Evolutionary conservation across 169 alveolate genomes (phyloP).

Genomic region (Prorocentrum cordatum): DNA sequence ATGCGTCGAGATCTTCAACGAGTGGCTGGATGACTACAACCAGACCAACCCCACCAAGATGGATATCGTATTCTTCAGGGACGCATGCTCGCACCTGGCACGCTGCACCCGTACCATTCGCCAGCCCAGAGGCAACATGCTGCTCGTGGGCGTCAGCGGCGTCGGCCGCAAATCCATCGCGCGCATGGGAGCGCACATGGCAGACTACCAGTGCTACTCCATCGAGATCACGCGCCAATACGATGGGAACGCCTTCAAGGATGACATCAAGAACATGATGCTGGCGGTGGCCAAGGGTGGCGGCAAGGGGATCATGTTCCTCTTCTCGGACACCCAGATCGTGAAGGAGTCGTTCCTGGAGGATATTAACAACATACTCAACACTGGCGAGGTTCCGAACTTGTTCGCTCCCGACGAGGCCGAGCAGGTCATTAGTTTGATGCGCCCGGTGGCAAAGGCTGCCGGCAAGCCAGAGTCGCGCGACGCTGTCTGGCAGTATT

Average conservation of each 20-base stretch:
- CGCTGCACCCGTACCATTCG: slow-evolving; percentile 84
- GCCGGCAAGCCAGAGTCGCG: slow-evolving; percentile 81
- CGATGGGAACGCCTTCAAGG: slow-evolving; percentile 80
- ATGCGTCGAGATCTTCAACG: slow-evolving; percentile 74
- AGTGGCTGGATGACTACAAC: slow-evolving; percentile 84
- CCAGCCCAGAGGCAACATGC: slow-evolving; percentile 86
- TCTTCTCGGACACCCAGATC: slow-evolving; percentile 87
- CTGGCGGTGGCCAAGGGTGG: slow-evolving; percentile 78
- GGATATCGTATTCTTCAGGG: slow-evolving; percentile 89
- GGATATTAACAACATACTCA: slow-evolving; percentile 86
- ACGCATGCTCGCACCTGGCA: slow-evolving; percentile 87
- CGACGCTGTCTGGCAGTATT: slow-evolving; percentile 75
- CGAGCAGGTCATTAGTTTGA: slow-evolving; percentile 74
- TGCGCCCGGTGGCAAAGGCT: slow-evolving; percentile 84
- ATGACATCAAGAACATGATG: slow-evolving; percentile 82
- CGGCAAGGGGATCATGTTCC: slow-evolving; percentile 79
- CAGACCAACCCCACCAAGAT: slow-evolving; percentile 83
- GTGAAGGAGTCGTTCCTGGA: slow-evolving; percentile 86
- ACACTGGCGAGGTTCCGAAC: slow-evolving; percentile 92
- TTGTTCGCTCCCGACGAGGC: slow-evolving; percentile 83
- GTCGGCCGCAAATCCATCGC: slow-evolving; percentile 90
- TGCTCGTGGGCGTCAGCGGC: slow-evolving; percentile 94
- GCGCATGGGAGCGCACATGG: slow-evolving; percentile 87
- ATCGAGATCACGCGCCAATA: slow-evolving; percentile 83
- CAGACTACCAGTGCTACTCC: slow-evolving; percentile 82